phyloP scores from a whole-genome alignment of 306 rosid species.

The Vigna unguiculata region DNA sequence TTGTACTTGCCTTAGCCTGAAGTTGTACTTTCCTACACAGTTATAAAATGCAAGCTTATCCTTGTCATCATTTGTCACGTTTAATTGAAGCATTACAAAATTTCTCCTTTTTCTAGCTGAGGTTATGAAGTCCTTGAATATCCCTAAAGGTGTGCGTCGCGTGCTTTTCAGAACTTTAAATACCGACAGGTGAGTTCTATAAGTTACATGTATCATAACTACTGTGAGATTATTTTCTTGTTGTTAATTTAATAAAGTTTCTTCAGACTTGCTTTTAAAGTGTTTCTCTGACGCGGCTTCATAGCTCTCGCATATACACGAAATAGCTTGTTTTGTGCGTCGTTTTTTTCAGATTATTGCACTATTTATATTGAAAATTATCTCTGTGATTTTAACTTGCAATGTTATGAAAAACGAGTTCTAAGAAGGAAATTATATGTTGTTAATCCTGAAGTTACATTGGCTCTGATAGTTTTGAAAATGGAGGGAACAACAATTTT shows the following conservation, averaged over 20 bases:
- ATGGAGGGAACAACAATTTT: background rate
- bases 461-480: background rate
- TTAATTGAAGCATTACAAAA: slow-evolving; percentile 7
- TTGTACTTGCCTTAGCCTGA: background rate
- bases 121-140: slow-evolving; percentile 80
- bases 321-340: background rate
- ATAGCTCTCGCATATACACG: slow-evolving; percentile 4
- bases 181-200: slow-evolving; percentile 70
- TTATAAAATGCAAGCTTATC: slow-evolving; percentile 12
- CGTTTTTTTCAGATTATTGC: background rate
- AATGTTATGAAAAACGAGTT: background rate
- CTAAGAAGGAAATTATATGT: background rate
- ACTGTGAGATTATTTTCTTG: slow-evolving; percentile 25
- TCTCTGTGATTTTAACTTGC: background rate
- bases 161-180: slow-evolving; percentile 89
- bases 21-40: slow-evolving; percentile 28
- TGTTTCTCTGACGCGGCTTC: slow-evolving; percentile 12
- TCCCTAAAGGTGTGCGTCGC: slow-evolving; percentile 77
- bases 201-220: slow-evolving; percentile 1
- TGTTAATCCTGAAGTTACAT: background rate
- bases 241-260: slow-evolving; percentile 10
- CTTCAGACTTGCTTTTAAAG: background rate
- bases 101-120: slow-evolving; percentile 61
- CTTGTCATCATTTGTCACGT: background rate
- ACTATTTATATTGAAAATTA: background rate